Evolutionary conservation across 2,329 filamentous ascomycete species (phyloP), one percentile per base, ranked within the genome.

Genomic region (Davidsoniella neocaledoniae): DNA sequence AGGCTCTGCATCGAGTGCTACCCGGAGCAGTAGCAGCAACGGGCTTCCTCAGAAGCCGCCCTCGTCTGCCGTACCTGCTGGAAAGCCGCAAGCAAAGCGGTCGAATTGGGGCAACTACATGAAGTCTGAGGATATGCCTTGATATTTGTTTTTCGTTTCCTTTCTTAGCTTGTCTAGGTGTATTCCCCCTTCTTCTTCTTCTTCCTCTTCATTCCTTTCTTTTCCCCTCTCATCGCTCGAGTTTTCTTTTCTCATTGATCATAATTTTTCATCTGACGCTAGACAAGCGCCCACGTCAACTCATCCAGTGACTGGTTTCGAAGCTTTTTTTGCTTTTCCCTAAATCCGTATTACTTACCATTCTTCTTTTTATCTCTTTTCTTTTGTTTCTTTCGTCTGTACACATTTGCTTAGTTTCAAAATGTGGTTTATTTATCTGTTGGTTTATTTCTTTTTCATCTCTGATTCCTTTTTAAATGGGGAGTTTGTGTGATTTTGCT

Each of bases 71-170:
- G 52, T 47, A 43, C 49, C 19, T 63, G 62, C 42, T 66, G 64
- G 67, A 64, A 66, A 54, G 55, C 63, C 36, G 62, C 61, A 54
- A 64, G 63, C 56, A 64, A 68, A 59, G 63, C 46, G 51, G 19
- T 43, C 43, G 26, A 29, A 38, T 17, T 40, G 65, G 48, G 64
- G 66, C 54, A 63, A 62, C 43, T 63, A 63, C 51, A 61, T 64
- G 48, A 62, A 62, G 57, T 57, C 61, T 23, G 59, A 57, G 51
- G 63, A 64, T 48, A 54, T 59, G 48, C 55, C 57, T 38, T 57
- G 46, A 55, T 58, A 43, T 50, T 43, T 16, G 16, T 25, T 21
- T 48, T 29, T 23, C n/a, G 12, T 49, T 46, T 23, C 26, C 23
- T 42, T 12, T 33, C 3, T 21, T 39, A 21, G 5, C 19, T 25